Percentiles rank a stretch among this genome's conserved stretches.
phyloP scores from a whole-genome alignment of 2,329 filamentous ascomycete species.

The Dactylella cylindrospora region DNA sequence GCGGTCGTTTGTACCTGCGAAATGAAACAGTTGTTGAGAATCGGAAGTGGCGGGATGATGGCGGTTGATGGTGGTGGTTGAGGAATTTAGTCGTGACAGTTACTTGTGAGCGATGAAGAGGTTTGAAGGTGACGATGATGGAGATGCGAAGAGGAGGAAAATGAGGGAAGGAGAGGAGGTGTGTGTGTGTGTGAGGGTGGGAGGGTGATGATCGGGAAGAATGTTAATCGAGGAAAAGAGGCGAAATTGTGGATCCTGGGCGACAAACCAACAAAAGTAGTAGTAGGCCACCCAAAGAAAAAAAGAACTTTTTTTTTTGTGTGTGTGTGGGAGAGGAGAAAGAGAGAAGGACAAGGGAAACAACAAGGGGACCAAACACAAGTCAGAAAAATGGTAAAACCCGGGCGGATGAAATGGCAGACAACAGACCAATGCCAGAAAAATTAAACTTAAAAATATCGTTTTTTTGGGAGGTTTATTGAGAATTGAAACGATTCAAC shows the following conservation, averaged over 20 bases:
- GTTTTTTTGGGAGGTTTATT: no score
- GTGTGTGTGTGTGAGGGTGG: no score
- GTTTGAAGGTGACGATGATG: not conserved
- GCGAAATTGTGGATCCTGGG: slow-evolving; percentile 29
- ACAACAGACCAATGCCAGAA: no score
- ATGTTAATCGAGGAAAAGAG: no score
- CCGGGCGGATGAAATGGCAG: no score
- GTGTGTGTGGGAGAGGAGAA: no score
- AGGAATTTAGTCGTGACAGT: not conserved
- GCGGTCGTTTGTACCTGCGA: slow-evolving; percentile 12
- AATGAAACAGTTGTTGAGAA: slow-evolving; percentile 11
- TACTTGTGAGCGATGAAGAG: not conserved
- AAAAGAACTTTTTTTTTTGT: no score
- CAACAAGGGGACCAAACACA: not conserved
- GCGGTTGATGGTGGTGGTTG: slow-evolving; percentile 2
- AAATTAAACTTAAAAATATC: no score
- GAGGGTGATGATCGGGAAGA: slow-evolving; percentile 23
- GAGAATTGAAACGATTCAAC: no score
- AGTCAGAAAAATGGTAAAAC: no score
- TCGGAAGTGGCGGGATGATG: not conserved
- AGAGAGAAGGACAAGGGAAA: not conserved
- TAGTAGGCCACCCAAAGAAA: not conserved
- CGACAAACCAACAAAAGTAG: slow-evolving; percentile 1
- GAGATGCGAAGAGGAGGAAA: not conserved
- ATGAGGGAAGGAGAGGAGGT: not conserved